Evolutionary conservation across 768 basidiomycete genomes (phyloP).

Genomic region (Macrocybe gigantea): DNA sequence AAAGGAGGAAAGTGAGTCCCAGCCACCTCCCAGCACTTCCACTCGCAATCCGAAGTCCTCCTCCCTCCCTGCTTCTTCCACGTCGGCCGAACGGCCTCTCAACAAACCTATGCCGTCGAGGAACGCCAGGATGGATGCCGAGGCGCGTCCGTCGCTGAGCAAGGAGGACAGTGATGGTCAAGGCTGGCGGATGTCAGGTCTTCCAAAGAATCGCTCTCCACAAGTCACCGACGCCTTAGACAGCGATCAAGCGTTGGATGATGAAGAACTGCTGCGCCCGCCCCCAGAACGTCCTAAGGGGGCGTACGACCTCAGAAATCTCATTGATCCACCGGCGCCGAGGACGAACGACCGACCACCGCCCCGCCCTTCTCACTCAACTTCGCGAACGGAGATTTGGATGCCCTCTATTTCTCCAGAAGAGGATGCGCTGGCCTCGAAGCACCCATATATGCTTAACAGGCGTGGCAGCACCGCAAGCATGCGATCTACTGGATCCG

Average conservation of each 20-base stretch:
- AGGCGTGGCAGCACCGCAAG: conserved; percentile 45
- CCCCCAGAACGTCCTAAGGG: conserved; percentile 12
- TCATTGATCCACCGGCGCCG: conserved; percentile 3
- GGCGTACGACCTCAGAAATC: conserved; percentile 8
- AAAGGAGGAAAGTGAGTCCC: conserved; percentile 7
- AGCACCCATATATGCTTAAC: conserved; percentile 34
- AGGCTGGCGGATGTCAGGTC: too few relatives aligned
- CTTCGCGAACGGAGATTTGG: conserved; percentile 41
- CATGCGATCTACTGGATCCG: conserved; percentile 37
- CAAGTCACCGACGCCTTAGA: not conserved
- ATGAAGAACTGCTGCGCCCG: conserved; percentile 15
- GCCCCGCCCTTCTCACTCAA: conserved; percentile 17
- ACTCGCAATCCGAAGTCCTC: conserved; percentile 3
- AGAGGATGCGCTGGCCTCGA: conserved; percentile 35
- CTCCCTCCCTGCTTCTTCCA: not conserved
- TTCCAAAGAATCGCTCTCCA: too few relatives aligned
- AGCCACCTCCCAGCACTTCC: not conserved
- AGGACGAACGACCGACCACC: conserved; percentile 7
- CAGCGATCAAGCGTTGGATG: conserved; percentile 11
- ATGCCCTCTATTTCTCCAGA: conserved; percentile 39
- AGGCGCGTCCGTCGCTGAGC: too few relatives aligned
- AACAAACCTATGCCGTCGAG: too few relatives aligned
- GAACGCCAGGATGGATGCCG: too few relatives aligned
- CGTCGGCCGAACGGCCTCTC: not conserved
- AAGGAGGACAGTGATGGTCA: too few relatives aligned